A percentile compares a stretch with the other conserved stretches of the same genome.
Conservation (phyloP, 306 rosid genomes). For the Ormosia emarginata region DNA sequence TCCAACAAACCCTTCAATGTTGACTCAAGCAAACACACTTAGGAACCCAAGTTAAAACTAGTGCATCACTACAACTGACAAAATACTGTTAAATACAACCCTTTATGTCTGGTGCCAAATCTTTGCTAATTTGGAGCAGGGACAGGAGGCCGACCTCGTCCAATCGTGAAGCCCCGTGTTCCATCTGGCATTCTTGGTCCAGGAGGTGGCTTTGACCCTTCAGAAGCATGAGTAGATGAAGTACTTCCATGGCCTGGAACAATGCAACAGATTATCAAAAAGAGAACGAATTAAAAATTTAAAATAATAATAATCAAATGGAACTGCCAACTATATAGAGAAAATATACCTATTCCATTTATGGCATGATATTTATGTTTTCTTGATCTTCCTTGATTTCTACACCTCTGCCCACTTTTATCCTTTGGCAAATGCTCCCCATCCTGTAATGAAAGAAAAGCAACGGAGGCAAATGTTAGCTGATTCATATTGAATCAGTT, state of each 20-base stretch:
- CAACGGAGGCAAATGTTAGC: constrained; percentile 6
- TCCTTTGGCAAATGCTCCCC: constrained; percentile 59
- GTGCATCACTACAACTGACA: neutral
- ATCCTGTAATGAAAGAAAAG: constrained; percentile 43
- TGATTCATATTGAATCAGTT: neutral
- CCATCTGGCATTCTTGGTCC: constrained; percentile 99
- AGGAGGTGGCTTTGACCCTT: constrained; percentile 86
- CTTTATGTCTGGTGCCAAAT: neutral
- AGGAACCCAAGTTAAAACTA: constrained; percentile 13
- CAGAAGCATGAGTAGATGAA: constrained; percentile 47
- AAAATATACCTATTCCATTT: constrained; percentile 70
- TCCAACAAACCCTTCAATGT: constrained; percentile 18
- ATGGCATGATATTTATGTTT: constrained; percentile 60
- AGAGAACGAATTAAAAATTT: neutral
- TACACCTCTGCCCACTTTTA: constrained; percentile 63
- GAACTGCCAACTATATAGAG: neutral
- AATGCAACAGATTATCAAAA: constrained; percentile 6
- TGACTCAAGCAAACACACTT: constrained; percentile 4
- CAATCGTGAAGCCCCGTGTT: constrained; percentile 87
- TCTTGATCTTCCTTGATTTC: constrained; percentile 62
- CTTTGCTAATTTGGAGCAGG: constrained; percentile 42
- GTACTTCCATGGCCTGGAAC: constrained; percentile 74
- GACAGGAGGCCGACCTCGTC: constrained; percentile 79
- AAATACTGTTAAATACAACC: constrained; percentile 20
- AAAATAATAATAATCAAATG: neutral